Evolutionary conservation across 2,329 filamentous ascomycete genomes (phyloP).

Genomic region (Xylariaceae sp.): DNA sequence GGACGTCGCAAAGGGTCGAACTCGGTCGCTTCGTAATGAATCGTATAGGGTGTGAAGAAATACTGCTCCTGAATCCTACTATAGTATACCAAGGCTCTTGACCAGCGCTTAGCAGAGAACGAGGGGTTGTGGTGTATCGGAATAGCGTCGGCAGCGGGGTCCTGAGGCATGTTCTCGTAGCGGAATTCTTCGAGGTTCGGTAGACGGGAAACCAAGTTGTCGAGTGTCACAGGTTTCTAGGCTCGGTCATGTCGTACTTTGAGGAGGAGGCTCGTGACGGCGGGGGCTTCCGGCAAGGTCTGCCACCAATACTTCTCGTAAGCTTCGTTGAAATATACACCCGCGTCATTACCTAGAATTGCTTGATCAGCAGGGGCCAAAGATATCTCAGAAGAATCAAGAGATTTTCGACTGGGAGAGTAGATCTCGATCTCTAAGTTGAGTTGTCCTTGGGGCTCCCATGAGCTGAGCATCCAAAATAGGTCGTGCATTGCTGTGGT

Average conservation of each 20-base stretch:
- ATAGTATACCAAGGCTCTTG: constrained; percentile 8
- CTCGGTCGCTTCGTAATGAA: neutral
- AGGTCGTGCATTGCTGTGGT: constrained; percentile 10
- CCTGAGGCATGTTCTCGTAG: constrained; percentile 4
- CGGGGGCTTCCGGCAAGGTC: constrained; percentile 8
- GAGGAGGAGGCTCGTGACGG: constrained; percentile 2
- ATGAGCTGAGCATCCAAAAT: constrained; percentile 10
- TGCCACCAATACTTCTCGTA: constrained; percentile 9
- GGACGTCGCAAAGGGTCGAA: constrained; percentile 10
- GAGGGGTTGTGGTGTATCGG: constrained; percentile 3
- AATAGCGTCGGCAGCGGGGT: constrained; percentile 1
- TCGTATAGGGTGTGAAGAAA: neutral
- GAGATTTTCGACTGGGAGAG: neutral
- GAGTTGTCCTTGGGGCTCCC: constrained; percentile 10
- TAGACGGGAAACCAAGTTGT: constrained; percentile 5
- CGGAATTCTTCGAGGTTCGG: constrained; percentile 3
- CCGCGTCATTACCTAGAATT: constrained; percentile 2
- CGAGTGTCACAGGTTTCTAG: constrained; percentile 3
- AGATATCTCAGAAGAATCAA: neutral
- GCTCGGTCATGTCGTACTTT: neutral
- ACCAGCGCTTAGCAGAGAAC: neutral
- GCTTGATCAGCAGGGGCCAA: neutral
- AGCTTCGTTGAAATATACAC: constrained; percentile 10
- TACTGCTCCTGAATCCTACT: neutral
- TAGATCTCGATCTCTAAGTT: constrained; percentile 7